Base-by-base conservation (phyloP, 129 eudicot genomes). In the carrot (Daucus carota) region DNA sequence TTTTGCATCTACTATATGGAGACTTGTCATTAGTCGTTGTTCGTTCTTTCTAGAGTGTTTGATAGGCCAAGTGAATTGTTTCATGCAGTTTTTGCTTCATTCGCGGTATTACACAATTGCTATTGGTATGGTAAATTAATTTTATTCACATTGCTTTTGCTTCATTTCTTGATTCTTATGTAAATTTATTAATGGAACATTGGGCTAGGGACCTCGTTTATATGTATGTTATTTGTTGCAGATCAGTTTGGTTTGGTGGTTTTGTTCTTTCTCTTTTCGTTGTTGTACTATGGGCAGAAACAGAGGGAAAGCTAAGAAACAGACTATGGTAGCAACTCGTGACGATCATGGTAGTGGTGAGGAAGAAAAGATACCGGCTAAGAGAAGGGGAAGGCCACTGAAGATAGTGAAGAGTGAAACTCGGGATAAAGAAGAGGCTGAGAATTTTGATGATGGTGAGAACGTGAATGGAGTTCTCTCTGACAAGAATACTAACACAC, bases 311-410 rank as follows among this genome's bases (percentile, higher is more conserved):
- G 84, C 92, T 12, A 93, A 88, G 83, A 90, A 88, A 71, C 89
- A 85, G 74, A 70, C 89, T 6, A 8, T 22, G 59, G 31, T 80
- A 18, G 72, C 84, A n/a, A 71, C 82, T 68, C 86, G 78, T 29
- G 93, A 88, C 33, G 90, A 90, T 77, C 33, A 26, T n/a, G 91
- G 84, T 68, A 88, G 89, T 45, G 98, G 90, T 8, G 94, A 88
- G 77, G 96, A 93, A 76, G 98, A 90, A 75, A 93, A 90, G 75
- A 20, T 84, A 32, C 92, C 89, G 1, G 81, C 45, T 41, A 88
- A 87, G 83, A 84, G 90, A 82, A 88, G 98, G 85, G 98, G 98
- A 78, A 87, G 98, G 80, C 98, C 98, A 45, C 90, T 88, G 40
- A 93, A 90, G 63, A 86, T 85, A n/a, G 77, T 79, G 34, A 92